Evolutionary conservation across 140 eudicot species (phyloP).

Genomic region (Stevia rebaudiana): DNA sequence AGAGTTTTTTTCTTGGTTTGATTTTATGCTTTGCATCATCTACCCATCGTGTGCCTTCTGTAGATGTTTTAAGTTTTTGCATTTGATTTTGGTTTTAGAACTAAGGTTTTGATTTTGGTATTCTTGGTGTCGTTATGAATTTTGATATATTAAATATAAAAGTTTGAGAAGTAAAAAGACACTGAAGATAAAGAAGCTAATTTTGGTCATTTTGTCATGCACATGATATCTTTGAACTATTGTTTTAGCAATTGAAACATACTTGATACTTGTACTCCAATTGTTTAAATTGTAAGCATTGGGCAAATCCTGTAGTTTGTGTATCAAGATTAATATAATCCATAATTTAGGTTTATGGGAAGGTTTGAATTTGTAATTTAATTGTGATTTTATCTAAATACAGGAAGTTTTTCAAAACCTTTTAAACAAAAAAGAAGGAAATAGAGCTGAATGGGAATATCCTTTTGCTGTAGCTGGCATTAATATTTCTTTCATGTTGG

Average conservation of each 20-base stretch:
- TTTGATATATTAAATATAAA: neutral
- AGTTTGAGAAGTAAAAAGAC: neutral
- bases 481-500: slow-evolving; percentile 91
- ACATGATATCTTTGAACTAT: slow-evolving; percentile 7
- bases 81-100: neutral
- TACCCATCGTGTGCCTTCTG: neutral
- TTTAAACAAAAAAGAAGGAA: slow-evolving; percentile 76
- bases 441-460: slow-evolving; percentile 95
- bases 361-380: neutral
- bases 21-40: too few species aligned
- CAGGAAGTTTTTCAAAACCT: slow-evolving; percentile 80
- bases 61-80: neutral
- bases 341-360: neutral
- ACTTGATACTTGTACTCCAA: neutral
- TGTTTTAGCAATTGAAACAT: neutral
- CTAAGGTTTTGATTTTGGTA: neutral
- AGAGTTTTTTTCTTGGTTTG: too few species aligned
- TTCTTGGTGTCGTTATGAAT: neutral
- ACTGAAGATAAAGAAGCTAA: neutral
- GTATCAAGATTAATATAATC: neutral
- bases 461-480: slow-evolving; percentile 99
- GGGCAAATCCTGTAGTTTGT: neutral
- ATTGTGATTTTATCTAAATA: neutral
- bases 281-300: neutral
- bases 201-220: neutral